Evolutionary conservation across 768 basidiomycete species (phyloP), one percentile per base, ranked within the genome.

Genomic region (Suillus tomentosus): DNA sequence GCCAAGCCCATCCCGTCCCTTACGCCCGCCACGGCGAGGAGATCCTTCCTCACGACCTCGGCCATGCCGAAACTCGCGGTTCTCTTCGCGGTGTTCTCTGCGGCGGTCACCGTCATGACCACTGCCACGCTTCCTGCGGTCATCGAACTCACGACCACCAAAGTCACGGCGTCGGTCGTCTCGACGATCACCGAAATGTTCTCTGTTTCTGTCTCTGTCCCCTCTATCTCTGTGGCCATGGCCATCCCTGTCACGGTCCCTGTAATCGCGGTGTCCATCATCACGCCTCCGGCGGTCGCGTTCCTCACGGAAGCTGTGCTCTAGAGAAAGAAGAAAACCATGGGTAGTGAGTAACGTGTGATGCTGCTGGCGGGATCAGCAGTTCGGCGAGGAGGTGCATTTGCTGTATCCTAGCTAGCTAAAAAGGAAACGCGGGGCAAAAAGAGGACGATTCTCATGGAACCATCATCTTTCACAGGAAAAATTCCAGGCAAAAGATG

Each of bases 241-340:
- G 40, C 78, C 68, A 61, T 79, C 79, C 22, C 80, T 68, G 64
- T 87, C 86, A 51, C 76, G 73, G 22, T 84, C 80, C 36, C 80
- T 76, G 69, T 80, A 76, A 57, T 87, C 86, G 54, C 86, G 81
- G 61, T 80, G 80, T 63, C 81, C 82, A 37, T 85, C 77, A 61
- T 85, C 87, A 66, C 88, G 87, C 67, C 88, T 83, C 66, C 89
- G 82, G 56, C 87, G 84, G 60, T 88, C 81, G 67, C 90, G 85
- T 74, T 91, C 86, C 66, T 79, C 78, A 61, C 87, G 84, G 70
- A 86, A 88, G 69, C 85, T 85, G 68, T 88, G 88, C 71, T 87
- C 85, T 78, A 79, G 71, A 76, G 73, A 80, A 74, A 62, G 57
- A 77, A 77, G 77, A 80, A 81, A 79, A 78, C 74, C 68, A 75